Evolutionary conservation across 164 flowering plant genomes (phyloP).

Genomic region (Magnolia sinica): DNA sequence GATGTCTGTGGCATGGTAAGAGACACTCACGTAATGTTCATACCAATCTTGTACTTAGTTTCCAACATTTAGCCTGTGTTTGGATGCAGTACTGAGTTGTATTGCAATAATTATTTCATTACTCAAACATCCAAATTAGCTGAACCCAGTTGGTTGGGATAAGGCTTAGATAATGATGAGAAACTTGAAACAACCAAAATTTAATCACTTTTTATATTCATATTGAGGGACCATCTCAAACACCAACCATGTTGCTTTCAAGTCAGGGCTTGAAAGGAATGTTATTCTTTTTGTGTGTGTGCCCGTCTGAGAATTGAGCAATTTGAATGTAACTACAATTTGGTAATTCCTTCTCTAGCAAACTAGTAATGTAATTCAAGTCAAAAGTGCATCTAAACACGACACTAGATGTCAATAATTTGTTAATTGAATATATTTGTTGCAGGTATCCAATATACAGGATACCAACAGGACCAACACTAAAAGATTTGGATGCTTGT

Average conservation of each 20-base stretch:
- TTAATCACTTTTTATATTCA: too few relatives aligned
- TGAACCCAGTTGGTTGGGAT: background rate
- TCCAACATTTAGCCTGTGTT: background rate
- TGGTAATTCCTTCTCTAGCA: too few relatives aligned
- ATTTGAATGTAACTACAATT: too few relatives aligned
- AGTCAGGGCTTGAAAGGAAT: background rate
- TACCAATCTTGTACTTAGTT: background rate
- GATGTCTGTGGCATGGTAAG: constrained; percentile 93
- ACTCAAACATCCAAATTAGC: background rate
- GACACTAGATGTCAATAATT: background rate
- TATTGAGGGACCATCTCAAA: too few relatives aligned
- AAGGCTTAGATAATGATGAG: background rate
- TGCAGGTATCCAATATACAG: constrained; percentile 95
- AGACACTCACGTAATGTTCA: background rate
- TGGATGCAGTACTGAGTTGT: background rate
- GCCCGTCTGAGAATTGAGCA: too few relatives aligned
- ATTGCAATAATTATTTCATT: background rate
- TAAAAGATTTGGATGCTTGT: constrained; percentile 83
- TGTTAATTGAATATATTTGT: background rate
- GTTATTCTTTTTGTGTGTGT: background rate
- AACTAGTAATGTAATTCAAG: too few relatives aligned
- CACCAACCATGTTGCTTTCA: too few relatives aligned
- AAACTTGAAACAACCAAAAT: background rate
- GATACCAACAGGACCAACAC: constrained; percentile 83
- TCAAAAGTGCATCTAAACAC: too few relatives aligned